Percentiles rank a stretch among this genome's conserved stretches.
phyloP scores from a whole-genome alignment of 345 rosid genomes.

The rapeseed (Brassica napus) region DNA sequence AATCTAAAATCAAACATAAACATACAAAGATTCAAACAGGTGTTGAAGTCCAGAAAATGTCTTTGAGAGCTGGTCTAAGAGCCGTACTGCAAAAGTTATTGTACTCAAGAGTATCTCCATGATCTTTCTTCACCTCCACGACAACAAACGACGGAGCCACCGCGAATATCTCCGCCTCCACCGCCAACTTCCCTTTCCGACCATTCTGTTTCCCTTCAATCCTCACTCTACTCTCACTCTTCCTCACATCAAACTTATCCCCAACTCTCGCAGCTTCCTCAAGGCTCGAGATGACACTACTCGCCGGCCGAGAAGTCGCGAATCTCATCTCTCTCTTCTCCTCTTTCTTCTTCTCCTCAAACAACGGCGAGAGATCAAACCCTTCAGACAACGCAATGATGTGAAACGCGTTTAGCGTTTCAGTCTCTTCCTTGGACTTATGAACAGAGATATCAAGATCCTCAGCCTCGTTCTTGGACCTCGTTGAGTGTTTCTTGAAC shows the following conservation, averaged over 20 bases:
- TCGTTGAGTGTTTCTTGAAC: constrained; percentile 62
- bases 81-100: constrained; percentile 84
- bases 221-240: constrained; percentile 71
- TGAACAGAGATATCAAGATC: constrained; percentile 14
- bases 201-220: constrained; percentile 78
- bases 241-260: constrained; percentile 65
- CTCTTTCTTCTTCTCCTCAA: constrained; percentile 83
- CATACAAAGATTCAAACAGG: constrained; percentile 42
- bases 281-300: constrained; percentile 77
- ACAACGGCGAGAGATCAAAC: constrained; percentile 79
- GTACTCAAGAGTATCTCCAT: constrained; percentile 85
- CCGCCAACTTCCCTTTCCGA: constrained; percentile 78
- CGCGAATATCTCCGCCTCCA: constrained; percentile 75
- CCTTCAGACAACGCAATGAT: constrained; percentile 87
- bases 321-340: constrained; percentile 82
- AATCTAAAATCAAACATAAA: constrained; percentile 16
- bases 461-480: constrained; percentile 35
- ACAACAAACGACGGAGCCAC: constrained; percentile 73
- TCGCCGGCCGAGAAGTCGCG: constrained; percentile 74
- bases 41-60: constrained; percentile 75
- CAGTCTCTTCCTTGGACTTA: constrained; percentile 48
- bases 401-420: constrained; percentile 83
- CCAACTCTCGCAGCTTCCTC: constrained; percentile 72
- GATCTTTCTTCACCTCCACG: constrained; percentile 90
- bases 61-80: constrained; percentile 88